Conservation (phyloP, 2,329 filamentous ascomycete species). For the Myotisia sp. region DNA sequence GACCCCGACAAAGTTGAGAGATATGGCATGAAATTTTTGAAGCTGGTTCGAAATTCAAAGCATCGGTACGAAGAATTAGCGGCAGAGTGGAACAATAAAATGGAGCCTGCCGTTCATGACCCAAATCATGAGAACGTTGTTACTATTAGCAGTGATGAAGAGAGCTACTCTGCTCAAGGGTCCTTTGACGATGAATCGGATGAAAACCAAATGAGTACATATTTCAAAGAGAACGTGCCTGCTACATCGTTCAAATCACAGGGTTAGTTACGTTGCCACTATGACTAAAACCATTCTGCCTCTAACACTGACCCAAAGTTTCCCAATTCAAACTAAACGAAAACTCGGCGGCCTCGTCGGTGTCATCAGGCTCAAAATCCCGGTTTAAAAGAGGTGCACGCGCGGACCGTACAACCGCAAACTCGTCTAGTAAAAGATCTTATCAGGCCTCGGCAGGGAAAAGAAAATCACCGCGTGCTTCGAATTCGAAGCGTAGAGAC, state of each 20-base stretch:
- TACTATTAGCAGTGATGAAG: conserved; percentile 31
- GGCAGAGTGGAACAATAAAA: conserved; percentile 33
- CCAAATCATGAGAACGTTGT: conserved; percentile 34
- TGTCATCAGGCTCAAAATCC: background rate
- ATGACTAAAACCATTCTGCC: background rate
- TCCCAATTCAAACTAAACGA: conserved; percentile 13
- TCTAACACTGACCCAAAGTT: conserved; percentile 5
- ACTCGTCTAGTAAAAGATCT: conserved; percentile 4
- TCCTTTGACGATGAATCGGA: conserved; percentile 8
- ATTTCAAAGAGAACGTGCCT: conserved; percentile 14
- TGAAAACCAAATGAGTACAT: conserved; percentile 13
- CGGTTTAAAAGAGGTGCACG: background rate
- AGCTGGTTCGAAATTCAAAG: conserved; percentile 27
- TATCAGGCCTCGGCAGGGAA: conserved; percentile 2
- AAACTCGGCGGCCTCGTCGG: conserved; percentile 1
- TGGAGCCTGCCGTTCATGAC: conserved; percentile 24
- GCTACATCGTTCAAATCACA: conserved; percentile 12
- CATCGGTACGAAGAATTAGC: conserved; percentile 31
- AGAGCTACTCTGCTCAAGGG: conserved; percentile 16
- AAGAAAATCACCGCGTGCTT: conserved; percentile 4
- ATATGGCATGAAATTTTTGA: conserved; percentile 31
- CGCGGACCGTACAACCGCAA: conserved; percentile 2
- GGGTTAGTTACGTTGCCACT: conserved; percentile 10
- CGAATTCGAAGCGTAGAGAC: conserved; percentile 5
- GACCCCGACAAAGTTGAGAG: conserved; percentile 32